Evolutionary conservation across 2,329 filamentous ascomycete genomes (phyloP), one percentile per base, ranked within the genome.

Genomic region (Acarospora socialis): DNA sequence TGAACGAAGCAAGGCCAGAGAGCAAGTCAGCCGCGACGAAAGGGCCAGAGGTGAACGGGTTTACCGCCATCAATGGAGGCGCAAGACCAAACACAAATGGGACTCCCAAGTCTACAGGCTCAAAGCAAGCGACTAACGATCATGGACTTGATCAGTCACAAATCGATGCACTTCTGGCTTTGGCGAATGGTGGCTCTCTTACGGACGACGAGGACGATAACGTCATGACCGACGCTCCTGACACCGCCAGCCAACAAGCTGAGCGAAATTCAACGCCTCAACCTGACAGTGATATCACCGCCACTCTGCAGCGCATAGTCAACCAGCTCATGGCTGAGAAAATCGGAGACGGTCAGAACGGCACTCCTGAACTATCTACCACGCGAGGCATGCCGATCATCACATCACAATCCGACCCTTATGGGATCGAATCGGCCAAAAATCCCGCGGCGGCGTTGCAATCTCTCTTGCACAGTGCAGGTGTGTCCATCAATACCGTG

Each of bases 401-500:
- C 17, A 22, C 21, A 9, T 17, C 34, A 10, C n/a, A 22, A 15
- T 22, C 23, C 10, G 34, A 28, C 19, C 19, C 21, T 4, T 22
- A 13, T 7, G 18, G 23, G 7, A 21, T 8, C 12, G 30, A 13
- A 12, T n/a, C 14, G 19, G 28, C 16, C 37, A 21, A 32, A 12
- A 21, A 33, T 22, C 21, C 33, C 23, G 30, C 30, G 7, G 26
- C 24, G 12, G 25, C 34, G 3, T 25, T 40, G 20, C 21, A 19
- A 20, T 30, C 37, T 15, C 24, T 41, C 8, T 21, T 41, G 15
- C 16, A 33, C 20, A 19, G 24, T 19, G 30, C 33, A 12, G 22
- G 24, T 9, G 25, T 39, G 22, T 17, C 31, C 10, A 33, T 40
- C 18, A 41, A 41, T 24, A 34, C 33, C 4, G 33, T 40, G 12